Percentiles rank a stretch among this genome's conserved stretches.
These are phyloP conservation scores for Melaleuca quinquenervia DNA, from an alignment of 345 rosid species.

Conservation along the genomic window DNA sequence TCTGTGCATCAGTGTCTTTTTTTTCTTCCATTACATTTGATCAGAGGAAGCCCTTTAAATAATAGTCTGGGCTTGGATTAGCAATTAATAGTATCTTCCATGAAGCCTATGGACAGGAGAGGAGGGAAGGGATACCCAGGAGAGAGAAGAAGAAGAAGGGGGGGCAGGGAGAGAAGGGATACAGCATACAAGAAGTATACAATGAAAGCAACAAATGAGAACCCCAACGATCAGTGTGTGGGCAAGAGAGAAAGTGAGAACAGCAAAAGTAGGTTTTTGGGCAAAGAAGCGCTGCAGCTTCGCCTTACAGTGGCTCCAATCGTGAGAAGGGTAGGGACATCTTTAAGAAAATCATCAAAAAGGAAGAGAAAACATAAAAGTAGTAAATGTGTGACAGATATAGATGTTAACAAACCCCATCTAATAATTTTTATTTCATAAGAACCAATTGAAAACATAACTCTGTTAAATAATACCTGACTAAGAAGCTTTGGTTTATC, in stretches of 20 bases:
- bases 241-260: neutral
- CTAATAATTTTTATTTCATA: neutral
- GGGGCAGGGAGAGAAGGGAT: neutral
- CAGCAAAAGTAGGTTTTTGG: neutral
- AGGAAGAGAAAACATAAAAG: neutral
- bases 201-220: neutral
- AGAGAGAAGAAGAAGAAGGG: neutral
- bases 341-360: neutral
- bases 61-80: neutral
- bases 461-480: constrained; percentile 30
- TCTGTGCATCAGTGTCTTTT: neutral
- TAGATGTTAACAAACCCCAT: neutral
- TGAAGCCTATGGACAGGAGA: neutral
- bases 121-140: neutral
- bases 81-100: neutral
- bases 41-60: neutral
- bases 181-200: neutral
- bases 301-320: neutral
- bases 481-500: constrained; percentile 77
- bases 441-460: neutral
- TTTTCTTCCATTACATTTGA: neutral
- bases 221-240: neutral
- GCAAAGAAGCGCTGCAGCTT: neutral
- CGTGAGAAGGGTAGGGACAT: neutral
- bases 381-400: neutral